phyloP scores from a whole-genome alignment of 176 grass and related monocot genomes.

The Triticum monococcum region DNA sequence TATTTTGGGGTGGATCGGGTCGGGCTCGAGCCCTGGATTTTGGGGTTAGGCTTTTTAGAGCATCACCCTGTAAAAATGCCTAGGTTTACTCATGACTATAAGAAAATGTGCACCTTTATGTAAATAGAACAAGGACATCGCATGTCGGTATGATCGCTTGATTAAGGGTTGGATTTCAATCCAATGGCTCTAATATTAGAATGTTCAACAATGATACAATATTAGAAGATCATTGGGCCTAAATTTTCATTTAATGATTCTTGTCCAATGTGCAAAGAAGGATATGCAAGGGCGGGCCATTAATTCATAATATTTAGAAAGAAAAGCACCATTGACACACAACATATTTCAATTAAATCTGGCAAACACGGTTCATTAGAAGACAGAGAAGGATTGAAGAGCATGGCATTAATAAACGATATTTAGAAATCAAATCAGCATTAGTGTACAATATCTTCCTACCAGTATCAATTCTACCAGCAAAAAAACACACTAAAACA shows the following conservation, averaged over 20 bases:
- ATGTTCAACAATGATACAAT: not conserved
- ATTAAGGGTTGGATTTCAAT: not conserved
- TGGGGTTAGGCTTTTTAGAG: not conserved
- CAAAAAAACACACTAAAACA: not conserved
- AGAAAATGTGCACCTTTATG: not conserved
- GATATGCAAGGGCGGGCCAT: not conserved
- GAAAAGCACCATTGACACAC: not conserved
- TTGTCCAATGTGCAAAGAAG: not conserved
- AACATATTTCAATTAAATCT: not conserved
- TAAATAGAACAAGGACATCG: not conserved
- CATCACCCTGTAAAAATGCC: not conserved
- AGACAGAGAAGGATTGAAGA: too few species aligned
- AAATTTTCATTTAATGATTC: not conserved
- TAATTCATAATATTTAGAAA: conserved; percentile 6
- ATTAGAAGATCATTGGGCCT: not conserved
- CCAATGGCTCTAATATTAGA: not conserved
- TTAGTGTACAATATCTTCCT: not conserved
- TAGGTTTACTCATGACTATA: not conserved
- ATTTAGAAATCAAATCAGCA: too few species aligned
- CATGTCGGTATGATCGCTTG: not conserved
- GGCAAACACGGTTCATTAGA: too few species aligned
- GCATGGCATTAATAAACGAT: too few species aligned
- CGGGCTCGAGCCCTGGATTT: not conserved
- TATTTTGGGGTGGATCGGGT: not conserved
- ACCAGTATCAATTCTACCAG: not conserved